Evolutionary conservation across 257 asterid species (phyloP).

Genomic region (Primulina tabacum): DNA sequence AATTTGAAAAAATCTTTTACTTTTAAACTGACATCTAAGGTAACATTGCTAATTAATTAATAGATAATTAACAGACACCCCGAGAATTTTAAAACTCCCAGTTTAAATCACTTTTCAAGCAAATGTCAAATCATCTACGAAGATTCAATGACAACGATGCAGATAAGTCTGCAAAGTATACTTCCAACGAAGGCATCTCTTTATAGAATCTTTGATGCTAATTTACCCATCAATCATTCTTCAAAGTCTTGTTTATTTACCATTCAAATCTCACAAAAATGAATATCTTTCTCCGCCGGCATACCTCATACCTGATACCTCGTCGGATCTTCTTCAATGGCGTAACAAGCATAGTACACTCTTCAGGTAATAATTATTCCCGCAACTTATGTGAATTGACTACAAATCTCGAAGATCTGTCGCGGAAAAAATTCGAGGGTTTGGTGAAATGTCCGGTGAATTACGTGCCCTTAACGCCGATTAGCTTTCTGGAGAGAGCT

Average conservation of each 20-base stretch:
- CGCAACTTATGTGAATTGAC: slow-evolving; percentile 22
- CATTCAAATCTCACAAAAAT: neutral
- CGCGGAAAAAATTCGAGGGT: slow-evolving; percentile 47
- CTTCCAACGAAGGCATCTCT: too few relatives aligned
- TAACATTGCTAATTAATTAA: too few relatives aligned
- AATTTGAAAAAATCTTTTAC: too few relatives aligned
- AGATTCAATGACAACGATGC: too few relatives aligned
- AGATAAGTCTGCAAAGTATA: too few relatives aligned
- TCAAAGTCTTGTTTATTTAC: neutral
- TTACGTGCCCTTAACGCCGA: slow-evolving; percentile 46
- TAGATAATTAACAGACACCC: too few relatives aligned
- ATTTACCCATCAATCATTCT: too few relatives aligned
- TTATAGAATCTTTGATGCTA: too few relatives aligned
- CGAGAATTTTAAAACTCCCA: too few relatives aligned
- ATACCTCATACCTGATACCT: neutral
- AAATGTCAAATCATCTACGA: too few relatives aligned
- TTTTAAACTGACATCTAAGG: too few relatives aligned
- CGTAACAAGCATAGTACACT: neutral
- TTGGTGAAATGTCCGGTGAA: slow-evolving; percentile 36
- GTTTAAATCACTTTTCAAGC: too few relatives aligned
- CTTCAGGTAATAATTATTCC: neutral
- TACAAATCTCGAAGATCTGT: slow-evolving; percentile 16
- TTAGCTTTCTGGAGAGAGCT: slow-evolving; percentile 50
- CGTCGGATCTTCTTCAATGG: slow-evolving; percentile 11
- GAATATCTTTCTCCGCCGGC: slow-evolving; percentile 32